Percentiles rank a stretch among this genome's conserved stretches.
Evolutionary conservation across 164 flowering plant species (phyloP).

Genomic region (Dillenia suffruticosa): DNA sequence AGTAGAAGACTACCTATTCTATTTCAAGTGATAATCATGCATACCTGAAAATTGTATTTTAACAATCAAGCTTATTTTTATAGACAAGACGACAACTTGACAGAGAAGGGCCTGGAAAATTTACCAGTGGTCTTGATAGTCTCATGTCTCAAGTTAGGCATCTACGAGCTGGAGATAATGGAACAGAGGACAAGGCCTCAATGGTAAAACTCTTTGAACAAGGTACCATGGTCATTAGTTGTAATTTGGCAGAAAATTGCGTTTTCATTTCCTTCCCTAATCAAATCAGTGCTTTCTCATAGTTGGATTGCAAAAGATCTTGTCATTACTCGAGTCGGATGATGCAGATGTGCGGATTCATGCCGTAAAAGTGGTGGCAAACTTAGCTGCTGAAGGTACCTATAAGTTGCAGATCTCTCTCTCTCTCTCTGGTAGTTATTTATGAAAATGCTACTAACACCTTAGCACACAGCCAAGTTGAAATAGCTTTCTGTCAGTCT

Average conservation of each 20-base stretch:
- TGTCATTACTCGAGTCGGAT: constrained; percentile 89
- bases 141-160: constrained; percentile 52
- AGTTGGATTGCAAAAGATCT: constrained; percentile 97
- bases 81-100: constrained; percentile 80
- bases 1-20: too few species aligned
- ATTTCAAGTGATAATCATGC: too few species aligned
- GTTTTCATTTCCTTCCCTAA: neutral
- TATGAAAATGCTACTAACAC: too few species aligned
- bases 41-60: too few species aligned
- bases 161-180: constrained; percentile 44
- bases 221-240: constrained; percentile 35
- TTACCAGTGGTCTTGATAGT: constrained; percentile 41
- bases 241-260: neutral
- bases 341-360: constrained; percentile 90
- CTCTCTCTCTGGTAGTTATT: too few species aligned
- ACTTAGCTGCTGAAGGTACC: constrained; percentile 95
- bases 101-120: constrained; percentile 39
- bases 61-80: constrained; percentile 4
- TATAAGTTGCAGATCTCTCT: neutral
- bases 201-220: constrained; percentile 90
- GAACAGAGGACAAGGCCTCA: constrained; percentile 77
- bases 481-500: too few species aligned
- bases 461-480: too few species aligned
- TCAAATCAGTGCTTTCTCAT: neutral
- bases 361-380: constrained; percentile 99